Percentiles rank a stretch among this genome's conserved stretches.
Evolutionary conservation across 768 basidiomycete species (phyloP).

Genomic region (Gloeophyllum trabeum): DNA sequence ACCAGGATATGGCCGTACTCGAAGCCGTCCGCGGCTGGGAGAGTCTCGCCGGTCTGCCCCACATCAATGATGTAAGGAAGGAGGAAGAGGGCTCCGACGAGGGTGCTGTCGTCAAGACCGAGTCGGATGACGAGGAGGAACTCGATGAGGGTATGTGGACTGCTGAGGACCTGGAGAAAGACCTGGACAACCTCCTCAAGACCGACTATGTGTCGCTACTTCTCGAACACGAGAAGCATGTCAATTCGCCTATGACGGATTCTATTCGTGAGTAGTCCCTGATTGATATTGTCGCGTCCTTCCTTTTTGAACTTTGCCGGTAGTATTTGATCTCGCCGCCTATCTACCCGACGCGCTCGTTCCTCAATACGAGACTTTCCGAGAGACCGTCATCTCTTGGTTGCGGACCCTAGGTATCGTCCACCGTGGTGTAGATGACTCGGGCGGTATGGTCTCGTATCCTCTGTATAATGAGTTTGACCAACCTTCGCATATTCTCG

Average conservation of each 20-base stretch:
- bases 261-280: too few species aligned
- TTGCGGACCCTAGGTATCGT: conserved; percentile 56
- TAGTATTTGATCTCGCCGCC: conserved; percentile 70
- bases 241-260: conserved; percentile 33
- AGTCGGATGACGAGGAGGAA: conserved; percentile 20
- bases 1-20: conserved; percentile 98
- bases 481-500: not conserved
- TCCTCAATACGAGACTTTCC: conserved; percentile 62
- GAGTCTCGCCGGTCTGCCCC: conserved; percentile 54
- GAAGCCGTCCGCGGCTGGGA: conserved; percentile 96
- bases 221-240: conserved; percentile 65
- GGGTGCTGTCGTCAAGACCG: conserved; percentile 11
- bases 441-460: conserved; percentile 24
- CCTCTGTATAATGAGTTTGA: not conserved
- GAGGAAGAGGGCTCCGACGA: conserved; percentile 22
- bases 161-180: conserved; percentile 41
- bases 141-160: conserved; percentile 54
- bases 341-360: conserved; percentile 80
- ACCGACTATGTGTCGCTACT: conserved; percentile 68
- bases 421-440: conserved; percentile 22
- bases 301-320: not conserved
- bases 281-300: not conserved
- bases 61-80: conserved; percentile 58
- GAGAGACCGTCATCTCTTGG: conserved; percentile 48
- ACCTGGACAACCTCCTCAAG: conserved; percentile 44